Evolutionary conservation across 1,139 yeast species (phyloP).

Genomic region (Hemisphaericaspora subhashii): DNA sequence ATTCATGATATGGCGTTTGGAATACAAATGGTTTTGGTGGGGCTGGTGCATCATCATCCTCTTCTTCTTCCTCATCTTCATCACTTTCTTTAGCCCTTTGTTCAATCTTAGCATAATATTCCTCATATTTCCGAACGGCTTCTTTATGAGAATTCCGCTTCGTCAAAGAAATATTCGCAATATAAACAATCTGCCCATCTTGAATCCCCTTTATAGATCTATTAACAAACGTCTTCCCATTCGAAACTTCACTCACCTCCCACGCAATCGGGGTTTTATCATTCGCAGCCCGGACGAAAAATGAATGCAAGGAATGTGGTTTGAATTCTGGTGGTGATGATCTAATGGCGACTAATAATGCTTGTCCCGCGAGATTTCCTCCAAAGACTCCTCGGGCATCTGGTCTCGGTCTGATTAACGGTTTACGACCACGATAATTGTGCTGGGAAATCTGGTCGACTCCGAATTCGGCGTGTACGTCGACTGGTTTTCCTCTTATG

Average conservation of each 20-base stretch:
- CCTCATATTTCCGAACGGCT: slow-evolving; percentile 26
- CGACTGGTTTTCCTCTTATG: slow-evolving; percentile 13
- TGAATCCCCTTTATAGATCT: slow-evolving; percentile 60
- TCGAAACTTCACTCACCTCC: slow-evolving; percentile 35
- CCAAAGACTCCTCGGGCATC: slow-evolving; percentile 34
- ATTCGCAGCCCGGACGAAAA: slow-evolving; percentile 28
- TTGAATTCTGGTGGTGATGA: slow-evolving; percentile 28
- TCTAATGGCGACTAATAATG: slow-evolving; percentile 33
- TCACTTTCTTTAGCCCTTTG: slow-evolving; percentile 17
- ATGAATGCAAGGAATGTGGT: slow-evolving; percentile 41
- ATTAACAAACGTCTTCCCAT: slow-evolving; percentile 63
- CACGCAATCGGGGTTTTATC: slow-evolving; percentile 27
- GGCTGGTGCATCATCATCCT: slow-evolving; percentile 24
- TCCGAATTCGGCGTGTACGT: slow-evolving; percentile 22
- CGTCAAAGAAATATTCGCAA: slow-evolving; percentile 55
- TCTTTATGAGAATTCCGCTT: slow-evolving; percentile 28
- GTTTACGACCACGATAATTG: slow-evolving; percentile 23
- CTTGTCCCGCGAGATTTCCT: slow-evolving; percentile 39
- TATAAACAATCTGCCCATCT: slow-evolving; percentile 48
- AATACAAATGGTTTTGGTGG: slow-evolving; percentile 36
- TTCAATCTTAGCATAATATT: slow-evolving; percentile 18
- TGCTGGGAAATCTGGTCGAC: slow-evolving; percentile 20
- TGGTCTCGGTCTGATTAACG: slow-evolving; percentile 27
- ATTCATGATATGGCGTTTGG: slow-evolving; percentile 38
- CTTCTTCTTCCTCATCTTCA: slow-evolving; percentile 28